phyloP scores from a whole-genome alignment of 1,284 basidiomycete species.

The Kalmanozyma brasiliensis region DNA sequence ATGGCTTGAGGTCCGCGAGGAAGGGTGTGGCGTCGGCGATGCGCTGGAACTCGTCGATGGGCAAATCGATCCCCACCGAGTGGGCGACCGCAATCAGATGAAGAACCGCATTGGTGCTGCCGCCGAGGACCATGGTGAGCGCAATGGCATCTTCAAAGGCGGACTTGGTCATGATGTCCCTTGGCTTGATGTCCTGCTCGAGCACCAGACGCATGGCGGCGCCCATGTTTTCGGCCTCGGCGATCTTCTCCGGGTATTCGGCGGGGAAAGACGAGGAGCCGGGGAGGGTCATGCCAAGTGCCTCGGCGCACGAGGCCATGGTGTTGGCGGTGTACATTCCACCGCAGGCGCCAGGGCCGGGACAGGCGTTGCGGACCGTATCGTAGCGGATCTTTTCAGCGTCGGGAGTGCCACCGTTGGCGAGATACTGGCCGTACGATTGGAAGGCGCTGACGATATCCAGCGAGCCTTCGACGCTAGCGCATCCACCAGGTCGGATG shows the following conservation, averaged over 20 bases:
- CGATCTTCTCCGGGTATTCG: constrained; percentile 64
- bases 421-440: constrained; percentile 66
- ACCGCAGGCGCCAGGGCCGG: constrained; percentile 66
- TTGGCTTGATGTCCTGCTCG: constrained; percentile 65
- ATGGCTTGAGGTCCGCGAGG: constrained; percentile 66
- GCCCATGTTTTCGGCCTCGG: constrained; percentile 61
- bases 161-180: constrained; percentile 64
- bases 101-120: constrained; percentile 65
- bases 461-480: constrained; percentile 52
- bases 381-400: constrained; percentile 66
- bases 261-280: constrained; percentile 65
- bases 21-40: constrained; percentile 64
- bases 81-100: constrained; percentile 66
- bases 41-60: constrained; percentile 66
- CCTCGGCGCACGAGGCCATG: constrained; percentile 66
- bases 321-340: constrained; percentile 69
- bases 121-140: constrained; percentile 67
- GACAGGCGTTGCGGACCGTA: constrained; percentile 63
- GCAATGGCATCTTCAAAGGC: constrained; percentile 66
- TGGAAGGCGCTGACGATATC: constrained; percentile 67
- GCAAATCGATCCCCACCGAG: constrained; percentile 61
- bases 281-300: constrained; percentile 66
- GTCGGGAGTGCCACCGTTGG: constrained; percentile 57
- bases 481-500: constrained; percentile 64
- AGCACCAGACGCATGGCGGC: constrained; percentile 62